Evolutionary conservation across 805 yeast genomes (phyloP).

Genomic region (Cyberlindnera subsufficiens): DNA sequence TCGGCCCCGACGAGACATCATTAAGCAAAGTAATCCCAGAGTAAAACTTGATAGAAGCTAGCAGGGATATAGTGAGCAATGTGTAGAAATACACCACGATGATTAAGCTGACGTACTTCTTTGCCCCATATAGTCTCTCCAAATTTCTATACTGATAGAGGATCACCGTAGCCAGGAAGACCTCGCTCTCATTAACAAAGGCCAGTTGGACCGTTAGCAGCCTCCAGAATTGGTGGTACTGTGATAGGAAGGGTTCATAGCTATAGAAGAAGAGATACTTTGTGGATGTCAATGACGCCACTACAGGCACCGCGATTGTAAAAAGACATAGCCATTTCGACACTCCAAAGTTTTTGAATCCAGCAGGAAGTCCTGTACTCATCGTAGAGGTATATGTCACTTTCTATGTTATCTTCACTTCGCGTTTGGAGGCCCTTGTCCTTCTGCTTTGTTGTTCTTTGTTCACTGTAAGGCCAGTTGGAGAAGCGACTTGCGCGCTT

Average conservation of each 20-base stretch:
- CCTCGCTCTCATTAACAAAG: conserved; percentile 28
- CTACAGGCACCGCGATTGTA: conserved; percentile 24
- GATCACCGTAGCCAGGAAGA: conserved; percentile 28
- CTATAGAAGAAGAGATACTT: conserved; percentile 29
- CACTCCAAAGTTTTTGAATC: conserved; percentile 31
- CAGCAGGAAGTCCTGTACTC: conserved; percentile 31
- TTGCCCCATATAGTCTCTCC: conserved; percentile 33
- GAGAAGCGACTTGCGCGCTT: too few species aligned
- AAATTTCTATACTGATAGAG: conserved; percentile 32
- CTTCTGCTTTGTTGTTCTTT: too few species aligned
- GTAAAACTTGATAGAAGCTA: conserved; percentile 16
- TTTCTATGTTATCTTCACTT: not conserved
- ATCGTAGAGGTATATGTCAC: conserved; percentile 3
- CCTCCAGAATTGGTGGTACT: conserved; percentile 27
- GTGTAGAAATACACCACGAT: conserved; percentile 14
- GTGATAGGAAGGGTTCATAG: conserved; percentile 28
- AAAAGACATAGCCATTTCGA: conserved; percentile 22
- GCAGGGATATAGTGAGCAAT: conserved; percentile 5
- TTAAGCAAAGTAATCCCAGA: conserved; percentile 13
- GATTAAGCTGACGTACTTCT: conserved; percentile 25
- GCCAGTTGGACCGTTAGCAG: conserved; percentile 21
- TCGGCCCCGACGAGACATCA: conserved; percentile 26
- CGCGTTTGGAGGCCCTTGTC: not conserved
- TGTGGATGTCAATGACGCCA: conserved; percentile 29
- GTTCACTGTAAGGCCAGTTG: too few species aligned